phyloP scores from a whole-genome alignment of 2,329 filamentous ascomycete genomes.

The Eurotiales sp. region DNA sequence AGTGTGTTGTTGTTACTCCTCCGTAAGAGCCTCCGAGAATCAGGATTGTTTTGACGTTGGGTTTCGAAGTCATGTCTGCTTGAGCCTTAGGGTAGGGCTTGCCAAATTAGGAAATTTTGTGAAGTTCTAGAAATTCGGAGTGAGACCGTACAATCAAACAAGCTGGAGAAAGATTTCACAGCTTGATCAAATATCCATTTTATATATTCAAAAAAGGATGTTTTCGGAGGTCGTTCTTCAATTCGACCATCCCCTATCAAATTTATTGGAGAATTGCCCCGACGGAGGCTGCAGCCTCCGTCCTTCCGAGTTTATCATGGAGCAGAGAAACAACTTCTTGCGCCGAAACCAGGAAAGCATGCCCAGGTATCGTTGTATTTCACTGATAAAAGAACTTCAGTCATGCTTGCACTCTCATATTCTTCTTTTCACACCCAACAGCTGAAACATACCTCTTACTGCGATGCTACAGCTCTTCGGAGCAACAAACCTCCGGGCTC shows the following conservation, averaged over 20 bases:
- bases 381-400: too few relatives aligned
- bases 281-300: neutral
- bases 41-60: slow-evolving; percentile 40
- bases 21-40: slow-evolving; percentile 54
- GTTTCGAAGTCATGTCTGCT: neutral
- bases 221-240: neutral
- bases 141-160: too few relatives aligned
- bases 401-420: too few relatives aligned
- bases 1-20: slow-evolving; percentile 51
- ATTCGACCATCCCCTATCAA: neutral
- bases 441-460: too few relatives aligned
- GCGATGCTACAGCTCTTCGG: too few relatives aligned
- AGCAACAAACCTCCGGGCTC: neutral
- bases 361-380: too few relatives aligned
- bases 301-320: too few relatives aligned
- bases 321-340: too few relatives aligned
- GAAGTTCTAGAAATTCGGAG: neutral
- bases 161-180: too few relatives aligned
- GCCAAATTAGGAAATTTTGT: slow-evolving; percentile 5
- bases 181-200: too few relatives aligned
- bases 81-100: neutral
- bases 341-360: too few relatives aligned
- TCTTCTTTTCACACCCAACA: too few relatives aligned
- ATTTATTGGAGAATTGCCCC: slow-evolving; percentile 3
- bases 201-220: neutral